These are phyloP conservation scores for Elasticomyces elasticus DNA, from an alignment of 495 filamentous ascomycete genomes.

Conservation along the genomic window DNA sequence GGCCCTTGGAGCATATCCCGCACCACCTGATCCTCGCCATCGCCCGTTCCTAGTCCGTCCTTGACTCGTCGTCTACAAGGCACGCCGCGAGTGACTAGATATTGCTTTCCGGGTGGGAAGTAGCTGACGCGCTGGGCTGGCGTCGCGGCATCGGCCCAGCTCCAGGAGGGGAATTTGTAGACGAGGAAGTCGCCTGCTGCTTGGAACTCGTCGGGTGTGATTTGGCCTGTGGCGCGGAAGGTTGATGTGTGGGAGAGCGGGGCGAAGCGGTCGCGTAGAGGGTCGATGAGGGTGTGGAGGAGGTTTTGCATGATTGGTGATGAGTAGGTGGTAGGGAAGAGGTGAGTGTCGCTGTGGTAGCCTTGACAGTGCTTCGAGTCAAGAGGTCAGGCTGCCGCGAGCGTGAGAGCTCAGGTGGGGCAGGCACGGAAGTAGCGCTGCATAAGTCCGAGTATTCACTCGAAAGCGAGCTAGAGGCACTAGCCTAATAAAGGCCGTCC, in stretches of 20 bases:
- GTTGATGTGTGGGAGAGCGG: slow-evolving; percentile 82
- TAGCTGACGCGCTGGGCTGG: slow-evolving; percentile 66
- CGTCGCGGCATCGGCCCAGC: slow-evolving; percentile 83
- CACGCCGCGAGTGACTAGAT: slow-evolving; percentile 84
- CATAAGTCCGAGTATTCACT: too few species aligned
- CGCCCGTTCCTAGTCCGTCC: slow-evolving; percentile 63
- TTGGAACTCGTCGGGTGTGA: slow-evolving; percentile 96
- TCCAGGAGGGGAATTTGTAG: slow-evolving; percentile 98
- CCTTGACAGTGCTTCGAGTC: too few species aligned
- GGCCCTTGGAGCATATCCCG: slow-evolving; percentile 60
- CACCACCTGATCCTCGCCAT: slow-evolving; percentile 72
- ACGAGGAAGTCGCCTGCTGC: slow-evolving; percentile 95
- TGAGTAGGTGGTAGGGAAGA: neutral
- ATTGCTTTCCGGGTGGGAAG: slow-evolving; percentile 88
- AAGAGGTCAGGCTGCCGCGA: too few species aligned
- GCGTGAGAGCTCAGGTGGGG: too few species aligned
- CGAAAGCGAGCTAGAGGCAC: too few species aligned
- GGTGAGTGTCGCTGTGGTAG: neutral
- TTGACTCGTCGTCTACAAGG: slow-evolving; percentile 76
- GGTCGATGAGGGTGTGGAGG: slow-evolving; percentile 73
- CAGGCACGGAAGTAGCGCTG: too few species aligned
- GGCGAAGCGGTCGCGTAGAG: slow-evolving; percentile 78
- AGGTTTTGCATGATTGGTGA: slow-evolving; percentile 38
- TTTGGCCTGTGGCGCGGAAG: slow-evolving; percentile 85
- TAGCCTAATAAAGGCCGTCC: too few species aligned